Evolutionary conservation across 352 stramenopile genomes (phyloP).

Genomic region (Discostella stelligera): DNA sequence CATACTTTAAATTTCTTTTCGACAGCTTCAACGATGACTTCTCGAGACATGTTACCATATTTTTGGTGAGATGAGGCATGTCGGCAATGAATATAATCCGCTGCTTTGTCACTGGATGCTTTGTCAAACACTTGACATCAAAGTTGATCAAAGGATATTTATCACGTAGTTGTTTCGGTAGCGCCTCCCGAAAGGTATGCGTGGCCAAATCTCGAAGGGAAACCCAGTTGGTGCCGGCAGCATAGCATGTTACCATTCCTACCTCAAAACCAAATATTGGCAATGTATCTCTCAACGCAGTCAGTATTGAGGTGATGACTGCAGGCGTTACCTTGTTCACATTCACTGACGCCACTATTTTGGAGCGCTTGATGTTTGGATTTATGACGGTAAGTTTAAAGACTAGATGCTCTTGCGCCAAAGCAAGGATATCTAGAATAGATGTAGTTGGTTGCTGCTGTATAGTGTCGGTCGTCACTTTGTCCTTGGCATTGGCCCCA

Average conservation of each 20-base stretch:
- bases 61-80: background rate
- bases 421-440: background rate
- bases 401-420: background rate
- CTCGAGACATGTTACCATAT: no score
- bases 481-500: background rate
- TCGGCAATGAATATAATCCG: background rate
- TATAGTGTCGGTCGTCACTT: no score
- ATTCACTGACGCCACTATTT: background rate
- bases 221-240: no score
- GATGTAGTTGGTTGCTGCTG: no score
- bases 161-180: background rate
- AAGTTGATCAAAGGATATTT: background rate
- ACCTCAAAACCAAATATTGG: background rate
- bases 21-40: slow-evolving; percentile 4
- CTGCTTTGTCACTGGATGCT: background rate
- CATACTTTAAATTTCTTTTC: background rate
- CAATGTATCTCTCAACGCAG: background rate
- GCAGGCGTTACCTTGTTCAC: background rate
- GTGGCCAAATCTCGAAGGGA: no score
- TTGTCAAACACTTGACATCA: background rate
- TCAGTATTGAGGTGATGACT: background rate
- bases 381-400: background rate
- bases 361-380: background rate
- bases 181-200: background rate
- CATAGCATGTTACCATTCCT: slow-evolving; percentile 1